phyloP scores from a whole-genome alignment of 2,329 filamentous ascomycete species.

The Emergomyces pasteurianus region DNA sequence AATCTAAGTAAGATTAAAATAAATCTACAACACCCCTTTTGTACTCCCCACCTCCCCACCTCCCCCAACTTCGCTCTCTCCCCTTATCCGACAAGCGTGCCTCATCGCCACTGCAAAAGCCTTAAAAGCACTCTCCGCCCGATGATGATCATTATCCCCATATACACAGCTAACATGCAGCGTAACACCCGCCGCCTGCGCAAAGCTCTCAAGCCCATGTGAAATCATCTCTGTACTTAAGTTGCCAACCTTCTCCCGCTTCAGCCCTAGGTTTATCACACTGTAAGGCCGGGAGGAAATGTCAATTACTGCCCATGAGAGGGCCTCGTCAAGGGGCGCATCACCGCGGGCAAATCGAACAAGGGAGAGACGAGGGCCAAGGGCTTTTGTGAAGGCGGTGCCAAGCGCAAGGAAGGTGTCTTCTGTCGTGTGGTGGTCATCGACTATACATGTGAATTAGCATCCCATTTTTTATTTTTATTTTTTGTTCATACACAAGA shows the following conservation, averaged over 20 bases:
- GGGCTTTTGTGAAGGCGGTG: conserved; percentile 65
- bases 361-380: conserved; percentile 67
- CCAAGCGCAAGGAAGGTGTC: conserved; percentile 90
- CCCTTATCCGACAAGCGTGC: conserved; percentile 58
- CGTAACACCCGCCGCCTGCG: conserved; percentile 80
- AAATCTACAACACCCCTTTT: conserved; percentile 67
- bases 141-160: conserved; percentile 89
- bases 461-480: neutral
- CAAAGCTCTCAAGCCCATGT: conserved; percentile 89
- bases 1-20: neutral
- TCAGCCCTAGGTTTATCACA: conserved; percentile 72
- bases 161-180: conserved; percentile 86
- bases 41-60: conserved; percentile 93
- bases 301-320: conserved; percentile 88
- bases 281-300: conserved; percentile 82
- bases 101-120: conserved; percentile 78
- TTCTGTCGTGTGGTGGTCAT: conserved; percentile 97
- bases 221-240: conserved; percentile 94
- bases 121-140: conserved; percentile 95
- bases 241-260: conserved; percentile 86
- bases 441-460: conserved; percentile 47
- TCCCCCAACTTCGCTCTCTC: conserved; percentile 65
- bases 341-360: conserved; percentile 87
- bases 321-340: conserved; percentile 86
- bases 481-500: neutral